Conservation (phyloP, 2,329 filamentous ascomycete genomes). For the Cytospora paraplurivora region DNA sequence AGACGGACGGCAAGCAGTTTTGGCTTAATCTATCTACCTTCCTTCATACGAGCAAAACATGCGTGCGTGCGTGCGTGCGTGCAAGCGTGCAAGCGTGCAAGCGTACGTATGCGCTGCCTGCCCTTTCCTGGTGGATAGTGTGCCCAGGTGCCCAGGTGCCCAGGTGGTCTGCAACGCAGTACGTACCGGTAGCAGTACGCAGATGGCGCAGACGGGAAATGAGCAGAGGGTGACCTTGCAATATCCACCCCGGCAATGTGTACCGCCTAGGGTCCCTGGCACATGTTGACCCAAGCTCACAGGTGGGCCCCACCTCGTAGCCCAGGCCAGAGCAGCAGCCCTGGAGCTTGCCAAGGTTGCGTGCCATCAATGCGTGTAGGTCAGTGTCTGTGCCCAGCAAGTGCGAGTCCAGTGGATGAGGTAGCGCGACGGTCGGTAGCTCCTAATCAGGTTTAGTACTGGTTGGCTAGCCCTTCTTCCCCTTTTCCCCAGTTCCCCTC, state of each 20-base stretch:
- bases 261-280: slow-evolving; percentile 8
- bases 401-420: neutral
- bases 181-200: neutral
- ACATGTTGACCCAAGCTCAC: neutral
- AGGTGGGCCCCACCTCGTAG: too few species aligned
- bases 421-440: neutral
- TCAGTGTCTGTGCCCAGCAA: neutral
- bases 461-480: neutral
- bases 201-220: slow-evolving; percentile 20
- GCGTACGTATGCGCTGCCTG: neutral
- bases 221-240: slow-evolving; percentile 5
- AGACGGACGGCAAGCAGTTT: slow-evolving; percentile 10
- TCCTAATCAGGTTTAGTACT: neutral
- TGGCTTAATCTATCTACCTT: neutral
- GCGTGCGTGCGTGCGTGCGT: neutral
- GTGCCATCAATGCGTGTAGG: neutral
- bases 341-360: neutral
- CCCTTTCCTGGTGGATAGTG: neutral
- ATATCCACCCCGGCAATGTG: slow-evolving; percentile 12
- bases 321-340: too few species aligned
- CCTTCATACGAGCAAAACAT: neutral
- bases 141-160: neutral
- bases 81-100: neutral
- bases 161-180: neutral
- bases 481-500: neutral